Conservation (phyloP, 2,329 filamentous ascomycete genomes). For the Diaporthe aspalathi region DNA sequence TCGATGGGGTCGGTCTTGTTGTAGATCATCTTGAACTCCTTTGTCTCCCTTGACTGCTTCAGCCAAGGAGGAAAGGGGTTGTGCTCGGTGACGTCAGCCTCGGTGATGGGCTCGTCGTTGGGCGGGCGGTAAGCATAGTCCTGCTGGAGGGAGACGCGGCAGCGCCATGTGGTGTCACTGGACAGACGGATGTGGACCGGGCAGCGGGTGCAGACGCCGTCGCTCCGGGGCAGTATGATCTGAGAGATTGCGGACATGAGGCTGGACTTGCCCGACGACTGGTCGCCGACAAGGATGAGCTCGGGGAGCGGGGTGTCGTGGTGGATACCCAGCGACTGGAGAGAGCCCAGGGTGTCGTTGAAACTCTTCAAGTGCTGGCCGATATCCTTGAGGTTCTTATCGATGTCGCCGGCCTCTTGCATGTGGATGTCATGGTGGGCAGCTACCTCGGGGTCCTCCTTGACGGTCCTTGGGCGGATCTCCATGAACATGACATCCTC, state of each 20-base stretch:
- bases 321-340: constrained; percentile 79
- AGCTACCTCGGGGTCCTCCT: constrained; percentile 24
- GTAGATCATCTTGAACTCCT: constrained; percentile 72
- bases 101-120: constrained; percentile 52
- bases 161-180: constrained; percentile 71
- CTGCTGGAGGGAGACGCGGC: constrained; percentile 72
- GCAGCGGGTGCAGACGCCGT: constrained; percentile 82
- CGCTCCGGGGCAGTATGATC: constrained; percentile 76
- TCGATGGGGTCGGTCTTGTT: constrained; percentile 74
- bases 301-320: constrained; percentile 79
- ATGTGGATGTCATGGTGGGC: constrained; percentile 1
- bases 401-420: constrained; percentile 43
- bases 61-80: constrained; percentile 76
- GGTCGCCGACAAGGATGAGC: constrained; percentile 86
- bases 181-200: constrained; percentile 83
- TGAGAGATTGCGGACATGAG: constrained; percentile 73
- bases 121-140: constrained; percentile 69
- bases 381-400: constrained; percentile 62
- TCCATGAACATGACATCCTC: constrained; percentile 46
- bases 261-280: constrained; percentile 84
- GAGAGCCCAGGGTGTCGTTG: constrained; percentile 73
- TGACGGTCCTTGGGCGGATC: constrained; percentile 39
- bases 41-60: constrained; percentile 57
- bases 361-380: constrained; percentile 73
- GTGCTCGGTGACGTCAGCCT: constrained; percentile 59